phyloP scores from a whole-genome alignment of 2,329 filamentous ascomycete species.

The Trichoderma sp. region DNA sequence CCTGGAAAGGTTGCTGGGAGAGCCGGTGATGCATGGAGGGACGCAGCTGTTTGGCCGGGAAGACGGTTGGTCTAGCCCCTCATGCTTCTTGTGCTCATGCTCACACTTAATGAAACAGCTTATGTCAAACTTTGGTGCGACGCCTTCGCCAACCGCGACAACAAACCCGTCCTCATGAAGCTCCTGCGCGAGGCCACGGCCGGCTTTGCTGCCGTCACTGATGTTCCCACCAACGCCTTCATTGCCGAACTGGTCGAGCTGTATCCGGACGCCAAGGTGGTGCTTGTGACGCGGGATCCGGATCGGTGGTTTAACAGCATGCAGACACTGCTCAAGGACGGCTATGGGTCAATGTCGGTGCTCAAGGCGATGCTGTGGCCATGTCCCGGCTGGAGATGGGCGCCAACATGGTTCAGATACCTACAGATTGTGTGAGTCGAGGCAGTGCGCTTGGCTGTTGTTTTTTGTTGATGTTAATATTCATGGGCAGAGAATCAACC shows the following conservation, averaged over 20 bases:
- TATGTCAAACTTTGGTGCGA: conserved; percentile 21
- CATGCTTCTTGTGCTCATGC: neutral
- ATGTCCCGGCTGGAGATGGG: conserved; percentile 21
- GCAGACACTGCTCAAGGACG: conserved; percentile 9
- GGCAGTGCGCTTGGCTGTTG: neutral
- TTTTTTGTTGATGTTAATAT: neutral
- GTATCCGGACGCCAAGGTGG: conserved; percentile 48
- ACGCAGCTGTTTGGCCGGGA: conserved; percentile 37
- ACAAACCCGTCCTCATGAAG: conserved; percentile 29
- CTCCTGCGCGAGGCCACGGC: conserved; percentile 36
- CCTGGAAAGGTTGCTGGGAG: conserved; percentile 45
- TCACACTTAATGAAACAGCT: neutral
- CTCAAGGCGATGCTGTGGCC: conserved; percentile 19
- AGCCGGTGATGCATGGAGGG: conserved; percentile 49
- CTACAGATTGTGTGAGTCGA: neutral
- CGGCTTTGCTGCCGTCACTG: conserved; percentile 47
- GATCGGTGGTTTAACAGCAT: conserved; percentile 37
- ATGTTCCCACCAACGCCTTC: conserved; percentile 42
- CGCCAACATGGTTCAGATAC: neutral
- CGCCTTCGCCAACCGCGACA: conserved; percentile 13
- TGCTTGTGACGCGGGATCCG: conserved; percentile 39
- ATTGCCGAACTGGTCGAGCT: conserved; percentile 45
- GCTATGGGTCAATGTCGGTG: neutral
- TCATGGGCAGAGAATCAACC: neutral
- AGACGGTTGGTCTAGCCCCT: conserved; percentile 28